Evolutionary conservation across 2,329 filamentous ascomycete species (phyloP).

Genomic region (Penicillium sp.): DNA sequence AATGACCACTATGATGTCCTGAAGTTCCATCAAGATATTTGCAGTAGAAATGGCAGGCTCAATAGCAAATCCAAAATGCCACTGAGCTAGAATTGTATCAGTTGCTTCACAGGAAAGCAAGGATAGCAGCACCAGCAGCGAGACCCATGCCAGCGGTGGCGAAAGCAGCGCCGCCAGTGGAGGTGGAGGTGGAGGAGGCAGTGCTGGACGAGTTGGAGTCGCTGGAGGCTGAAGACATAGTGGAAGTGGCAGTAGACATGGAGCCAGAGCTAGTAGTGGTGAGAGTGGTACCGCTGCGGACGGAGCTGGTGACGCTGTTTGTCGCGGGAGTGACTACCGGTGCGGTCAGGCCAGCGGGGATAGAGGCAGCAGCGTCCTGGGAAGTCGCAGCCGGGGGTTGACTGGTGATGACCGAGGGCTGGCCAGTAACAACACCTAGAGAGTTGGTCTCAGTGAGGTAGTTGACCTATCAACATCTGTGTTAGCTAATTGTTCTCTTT

Average conservation of each 20-base stretch:
- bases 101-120: slow-evolving; percentile 43
- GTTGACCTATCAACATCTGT: slow-evolving; percentile 39
- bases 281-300: slow-evolving; percentile 19
- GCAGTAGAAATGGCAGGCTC: background rate
- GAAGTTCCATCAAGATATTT: background rate
- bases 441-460: slow-evolving; percentile 52
- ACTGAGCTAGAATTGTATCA: background rate
- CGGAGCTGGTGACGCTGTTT: slow-evolving; percentile 26
- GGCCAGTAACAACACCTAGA: slow-evolving; percentile 50
- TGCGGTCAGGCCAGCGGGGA: slow-evolving; percentile 42
- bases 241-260: slow-evolving; percentile 13
- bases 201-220: slow-evolving; percentile 9
- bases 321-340: slow-evolving; percentile 27
- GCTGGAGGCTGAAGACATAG: slow-evolving; percentile 17
- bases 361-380: slow-evolving; percentile 40
- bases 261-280: background rate
- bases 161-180: slow-evolving; percentile 34
- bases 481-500: background rate
- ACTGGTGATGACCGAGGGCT: slow-evolving; percentile 39
- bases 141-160: slow-evolving; percentile 40
- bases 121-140: slow-evolving; percentile 44
- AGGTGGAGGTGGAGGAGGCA: slow-evolving; percentile 20
- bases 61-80: background rate
- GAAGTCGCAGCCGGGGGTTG: slow-evolving; percentile 31
- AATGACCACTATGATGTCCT: background rate